Evolutionary conservation across 108 stramenopile species (phyloP).

Genomic region (Cyclotella kingstonii): DNA sequence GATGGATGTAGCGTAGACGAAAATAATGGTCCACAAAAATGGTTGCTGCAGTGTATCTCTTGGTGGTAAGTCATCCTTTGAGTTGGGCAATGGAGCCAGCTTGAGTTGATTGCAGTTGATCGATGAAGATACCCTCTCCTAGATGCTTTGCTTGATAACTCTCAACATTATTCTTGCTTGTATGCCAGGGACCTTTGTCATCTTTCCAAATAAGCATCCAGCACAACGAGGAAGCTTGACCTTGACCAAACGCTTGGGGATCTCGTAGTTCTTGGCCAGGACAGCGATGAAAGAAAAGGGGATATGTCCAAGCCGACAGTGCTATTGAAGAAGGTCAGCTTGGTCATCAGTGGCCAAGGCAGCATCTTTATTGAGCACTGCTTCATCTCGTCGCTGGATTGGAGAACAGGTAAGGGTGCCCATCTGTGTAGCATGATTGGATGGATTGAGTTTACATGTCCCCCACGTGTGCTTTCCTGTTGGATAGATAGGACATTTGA

Average conservation of each 20-base stretch:
- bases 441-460: constrained; percentile 1
- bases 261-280: constrained; percentile 11
- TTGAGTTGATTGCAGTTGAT: background rate
- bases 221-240: constrained; percentile 14
- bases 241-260: constrained; percentile 4
- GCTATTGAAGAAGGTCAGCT: constrained; percentile 8
- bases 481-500: constrained; percentile 15
- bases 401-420: constrained; percentile 16
- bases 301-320: constrained; percentile 10
- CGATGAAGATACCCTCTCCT: background rate
- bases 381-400: background rate
- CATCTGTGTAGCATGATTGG: background rate
- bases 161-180: background rate
- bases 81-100: background rate
- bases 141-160: background rate
- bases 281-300: background rate
- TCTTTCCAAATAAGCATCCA: constrained; percentile 3
- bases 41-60: background rate
- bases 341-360: background rate
- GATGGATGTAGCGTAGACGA: too few species aligned
- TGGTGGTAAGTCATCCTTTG: too few species aligned
- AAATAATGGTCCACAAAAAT: too few species aligned
- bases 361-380: constrained; percentile 1
- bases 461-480: constrained; percentile 11
- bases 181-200: background rate